These are phyloP conservation scores for Malassezia nana DNA, from an alignment of 1,284 basidiomycete genomes.

Conservation along the genomic window DNA sequence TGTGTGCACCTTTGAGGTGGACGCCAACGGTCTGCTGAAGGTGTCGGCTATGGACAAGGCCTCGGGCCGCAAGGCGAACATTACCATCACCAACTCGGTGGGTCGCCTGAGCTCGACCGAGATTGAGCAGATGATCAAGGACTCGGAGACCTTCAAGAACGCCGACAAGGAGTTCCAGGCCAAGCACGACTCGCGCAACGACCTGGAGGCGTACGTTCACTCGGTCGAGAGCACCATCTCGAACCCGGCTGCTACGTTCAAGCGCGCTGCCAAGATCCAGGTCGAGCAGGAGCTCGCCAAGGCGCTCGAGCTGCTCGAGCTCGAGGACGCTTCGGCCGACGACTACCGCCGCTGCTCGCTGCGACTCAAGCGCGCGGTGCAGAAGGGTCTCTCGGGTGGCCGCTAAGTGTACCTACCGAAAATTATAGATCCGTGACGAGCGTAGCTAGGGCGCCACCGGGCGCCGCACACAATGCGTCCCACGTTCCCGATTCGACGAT, in stretches of 20 bases:
- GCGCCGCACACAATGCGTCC: background rate
- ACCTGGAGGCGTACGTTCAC: slow-evolving; percentile 48
- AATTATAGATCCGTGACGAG: background rate
- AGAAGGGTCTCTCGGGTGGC: slow-evolving; percentile 44
- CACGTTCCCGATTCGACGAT: slow-evolving; percentile 68
- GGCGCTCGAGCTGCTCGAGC: slow-evolving; percentile 48
- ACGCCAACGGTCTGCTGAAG: slow-evolving; percentile 48
- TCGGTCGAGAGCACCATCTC: slow-evolving; percentile 46
- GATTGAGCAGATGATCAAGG: slow-evolving; percentile 50
- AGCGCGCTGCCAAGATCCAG: slow-evolving; percentile 46
- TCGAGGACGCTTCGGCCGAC: slow-evolving; percentile 43
- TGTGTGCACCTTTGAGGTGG: slow-evolving; percentile 47
- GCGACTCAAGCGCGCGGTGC: slow-evolving; percentile 45
- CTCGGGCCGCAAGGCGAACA: slow-evolving; percentile 48
- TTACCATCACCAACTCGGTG: slow-evolving; percentile 49
- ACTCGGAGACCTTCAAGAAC: slow-evolving; percentile 48
- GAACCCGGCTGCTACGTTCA: slow-evolving; percentile 44
- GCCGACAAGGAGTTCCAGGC: slow-evolving; percentile 48
- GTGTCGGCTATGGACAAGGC: slow-evolving; percentile 46
- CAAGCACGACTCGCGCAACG: slow-evolving; percentile 47
- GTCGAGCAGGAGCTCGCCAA: slow-evolving; percentile 48
- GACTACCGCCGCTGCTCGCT: slow-evolving; percentile 45
- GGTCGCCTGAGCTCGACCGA: slow-evolving; percentile 44
- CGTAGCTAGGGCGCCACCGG: background rate
- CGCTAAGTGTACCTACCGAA: slow-evolving; percentile 22